Percentiles rank a stretch among this genome's conserved stretches.
Evolutionary conservation across 192 early-diverging fungal genomes (phyloP).

Genomic region (Radiomyces spectabilis): DNA sequence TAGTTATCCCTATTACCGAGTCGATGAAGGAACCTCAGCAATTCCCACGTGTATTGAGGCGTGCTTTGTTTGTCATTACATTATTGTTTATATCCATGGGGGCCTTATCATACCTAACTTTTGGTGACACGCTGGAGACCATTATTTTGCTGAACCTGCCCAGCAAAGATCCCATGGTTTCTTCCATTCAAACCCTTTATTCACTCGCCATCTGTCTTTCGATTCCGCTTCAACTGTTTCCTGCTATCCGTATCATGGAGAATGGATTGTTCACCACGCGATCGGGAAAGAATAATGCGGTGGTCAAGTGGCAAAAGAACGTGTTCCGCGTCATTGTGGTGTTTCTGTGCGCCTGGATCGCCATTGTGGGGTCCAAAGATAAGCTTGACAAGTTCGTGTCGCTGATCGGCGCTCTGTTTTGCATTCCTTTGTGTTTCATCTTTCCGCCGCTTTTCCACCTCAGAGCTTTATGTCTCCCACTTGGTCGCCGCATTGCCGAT

Average conservation of each 20-base stretch:
- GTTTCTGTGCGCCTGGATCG: constrained; percentile 45
- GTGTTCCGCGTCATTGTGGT: constrained; percentile 49
- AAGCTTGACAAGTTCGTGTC: constrained; percentile 68
- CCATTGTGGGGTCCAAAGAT: constrained; percentile 50
- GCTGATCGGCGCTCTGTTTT: constrained; percentile 52
- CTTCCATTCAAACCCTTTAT: constrained; percentile 60
- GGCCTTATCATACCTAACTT: constrained; percentile 52
- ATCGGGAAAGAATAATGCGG: constrained; percentile 43
- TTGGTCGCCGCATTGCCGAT: constrained; percentile 30
- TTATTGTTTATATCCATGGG: constrained; percentile 37
- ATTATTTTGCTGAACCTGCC: constrained; percentile 69
- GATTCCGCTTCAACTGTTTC: constrained; percentile 66
- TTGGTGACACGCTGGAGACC: constrained; percentile 63
- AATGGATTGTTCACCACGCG: constrained; percentile 45
- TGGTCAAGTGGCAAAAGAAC: constrained; percentile 76
- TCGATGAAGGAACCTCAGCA: constrained; percentile 51
- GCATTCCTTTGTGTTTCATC: constrained; percentile 66
- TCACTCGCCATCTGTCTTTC: constrained; percentile 69
- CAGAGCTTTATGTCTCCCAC: constrained; percentile 32
- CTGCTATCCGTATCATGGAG: constrained; percentile 65
- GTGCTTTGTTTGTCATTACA: constrained; percentile 36
- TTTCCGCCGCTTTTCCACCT: constrained; percentile 74
- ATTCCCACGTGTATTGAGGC: constrained; percentile 39
- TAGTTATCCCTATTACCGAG: constrained; percentile 43
- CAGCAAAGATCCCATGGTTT: constrained; percentile 38